A percentile compares a stretch with the other conserved stretches of the same genome.
Evolutionary conservation across 2,329 filamentous ascomycete species (phyloP).

Genomic region (Penicillium brevicompactum): DNA sequence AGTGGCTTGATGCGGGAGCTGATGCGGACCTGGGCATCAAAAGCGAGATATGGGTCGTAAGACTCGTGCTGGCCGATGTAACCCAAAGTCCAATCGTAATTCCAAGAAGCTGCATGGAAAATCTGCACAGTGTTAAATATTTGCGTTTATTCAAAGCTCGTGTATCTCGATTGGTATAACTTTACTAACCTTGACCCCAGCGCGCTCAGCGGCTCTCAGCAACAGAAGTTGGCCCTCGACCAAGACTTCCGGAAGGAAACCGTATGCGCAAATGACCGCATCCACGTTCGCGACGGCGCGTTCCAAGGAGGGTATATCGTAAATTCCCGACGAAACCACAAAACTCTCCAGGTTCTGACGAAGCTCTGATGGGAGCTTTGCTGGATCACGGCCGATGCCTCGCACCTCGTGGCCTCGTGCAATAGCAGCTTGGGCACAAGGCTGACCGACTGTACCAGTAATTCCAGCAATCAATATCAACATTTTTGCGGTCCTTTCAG

Average conservation of each 20-base stretch:
- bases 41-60: neutral
- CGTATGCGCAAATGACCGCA: slow-evolving; percentile 4
- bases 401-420: neutral
- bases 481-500: no score
- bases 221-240: slow-evolving; percentile 6
- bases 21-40: neutral
- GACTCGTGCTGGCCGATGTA: neutral
- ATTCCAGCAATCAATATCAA: slow-evolving; percentile 4
- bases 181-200: neutral
- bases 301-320: slow-evolving; percentile 4
- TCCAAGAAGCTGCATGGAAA: slow-evolving; percentile 3
- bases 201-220: slow-evolving; percentile 1
- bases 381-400: neutral
- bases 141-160: no score
- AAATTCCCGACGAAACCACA: neutral
- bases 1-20: neutral
- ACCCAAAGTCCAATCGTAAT: slow-evolving; percentile 1
- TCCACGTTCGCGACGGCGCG: neutral
- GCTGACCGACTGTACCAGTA: neutral
- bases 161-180: no score
- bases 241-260: neutral
- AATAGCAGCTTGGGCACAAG: neutral
- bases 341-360: neutral
- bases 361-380: neutral
- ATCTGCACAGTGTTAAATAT: no score